phyloP scores from a whole-genome alignment of 805 yeast genomes.

The Geotrichum ghanense region DNA sequence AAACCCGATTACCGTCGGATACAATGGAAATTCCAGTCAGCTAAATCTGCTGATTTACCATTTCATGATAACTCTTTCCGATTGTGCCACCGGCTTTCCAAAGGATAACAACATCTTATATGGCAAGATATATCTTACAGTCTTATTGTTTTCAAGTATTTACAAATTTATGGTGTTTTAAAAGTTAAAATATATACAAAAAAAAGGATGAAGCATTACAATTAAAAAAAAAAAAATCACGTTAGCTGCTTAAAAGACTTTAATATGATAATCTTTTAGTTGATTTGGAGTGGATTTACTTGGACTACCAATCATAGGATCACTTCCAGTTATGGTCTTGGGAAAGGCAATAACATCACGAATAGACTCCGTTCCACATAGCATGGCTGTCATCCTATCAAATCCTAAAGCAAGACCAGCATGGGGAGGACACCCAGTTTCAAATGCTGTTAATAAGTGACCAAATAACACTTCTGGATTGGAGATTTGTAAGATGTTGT shows the following conservation, averaged over 20 bases:
- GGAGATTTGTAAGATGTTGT: conserved; percentile 46
- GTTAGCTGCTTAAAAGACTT: conserved; percentile 5
- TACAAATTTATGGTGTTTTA: too few relatives aligned
- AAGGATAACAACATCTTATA: too few relatives aligned
- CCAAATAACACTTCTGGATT: conserved; percentile 63
- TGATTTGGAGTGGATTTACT: conserved; percentile 42
- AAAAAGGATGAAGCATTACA: too few relatives aligned
- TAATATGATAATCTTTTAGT: conserved; percentile 44
- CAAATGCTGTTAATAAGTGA: conserved; percentile 70
- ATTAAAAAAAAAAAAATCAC: too few relatives aligned
- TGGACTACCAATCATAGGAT: conserved; percentile 82
- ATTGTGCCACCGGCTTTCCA: too few relatives aligned
- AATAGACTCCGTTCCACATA: conserved; percentile 64
- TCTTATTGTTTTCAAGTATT: too few relatives aligned
- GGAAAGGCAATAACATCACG: conserved; percentile 96
- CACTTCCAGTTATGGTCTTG: conserved; percentile 79
- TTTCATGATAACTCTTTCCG: too few relatives aligned
- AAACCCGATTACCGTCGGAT: too few relatives aligned
- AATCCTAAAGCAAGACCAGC: conserved; percentile 96
- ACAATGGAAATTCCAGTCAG: too few relatives aligned
- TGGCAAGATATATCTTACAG: too few relatives aligned
- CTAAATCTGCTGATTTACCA: too few relatives aligned
- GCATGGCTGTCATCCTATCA: conserved; percentile 86
- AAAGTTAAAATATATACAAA: too few relatives aligned
- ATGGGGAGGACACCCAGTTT: conserved; percentile 96